Conservation (phyloP, 306 rosid genomes). For the Pterocarpus macrocarpus region DNA sequence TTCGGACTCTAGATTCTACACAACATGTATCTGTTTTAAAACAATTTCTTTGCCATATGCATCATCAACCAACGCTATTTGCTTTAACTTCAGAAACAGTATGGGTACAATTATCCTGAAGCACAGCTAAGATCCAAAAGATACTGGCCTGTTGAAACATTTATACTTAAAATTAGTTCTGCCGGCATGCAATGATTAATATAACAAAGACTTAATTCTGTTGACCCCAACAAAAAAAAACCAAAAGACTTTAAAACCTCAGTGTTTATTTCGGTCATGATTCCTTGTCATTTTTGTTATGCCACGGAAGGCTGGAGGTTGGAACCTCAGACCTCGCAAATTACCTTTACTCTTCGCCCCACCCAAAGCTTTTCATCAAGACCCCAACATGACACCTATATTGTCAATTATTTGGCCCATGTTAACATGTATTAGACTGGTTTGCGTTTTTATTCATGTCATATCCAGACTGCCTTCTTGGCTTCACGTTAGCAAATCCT, state of each 20-base stretch:
- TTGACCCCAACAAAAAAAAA: too few relatives aligned
- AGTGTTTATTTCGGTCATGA: too few relatives aligned
- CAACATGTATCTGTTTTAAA: background rate
- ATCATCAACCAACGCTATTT: background rate
- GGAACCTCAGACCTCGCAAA: background rate
- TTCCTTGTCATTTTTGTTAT: background rate
- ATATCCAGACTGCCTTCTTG: background rate
- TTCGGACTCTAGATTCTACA: background rate
- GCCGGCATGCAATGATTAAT: background rate
- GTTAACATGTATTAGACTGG: background rate
- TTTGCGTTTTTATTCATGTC: background rate
- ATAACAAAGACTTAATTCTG: too few relatives aligned
- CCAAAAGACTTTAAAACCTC: too few relatives aligned
- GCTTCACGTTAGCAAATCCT: background rate
- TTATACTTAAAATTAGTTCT: background rate
- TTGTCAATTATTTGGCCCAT: background rate
- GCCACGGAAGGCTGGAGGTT: background rate
- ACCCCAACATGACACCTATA: background rate
- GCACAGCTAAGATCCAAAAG: background rate
- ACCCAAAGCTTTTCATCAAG: background rate
- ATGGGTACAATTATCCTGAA: background rate
- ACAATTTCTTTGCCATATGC: background rate
- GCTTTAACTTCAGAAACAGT: background rate
- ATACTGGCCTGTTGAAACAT: background rate
- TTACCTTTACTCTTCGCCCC: background rate